A percentile compares a stretch with the other conserved stretches of the same genome.
Evolutionary conservation across 2,329 filamentous ascomycete genomes (phyloP).

Genomic region (Lachnellula hyalina): DNA sequence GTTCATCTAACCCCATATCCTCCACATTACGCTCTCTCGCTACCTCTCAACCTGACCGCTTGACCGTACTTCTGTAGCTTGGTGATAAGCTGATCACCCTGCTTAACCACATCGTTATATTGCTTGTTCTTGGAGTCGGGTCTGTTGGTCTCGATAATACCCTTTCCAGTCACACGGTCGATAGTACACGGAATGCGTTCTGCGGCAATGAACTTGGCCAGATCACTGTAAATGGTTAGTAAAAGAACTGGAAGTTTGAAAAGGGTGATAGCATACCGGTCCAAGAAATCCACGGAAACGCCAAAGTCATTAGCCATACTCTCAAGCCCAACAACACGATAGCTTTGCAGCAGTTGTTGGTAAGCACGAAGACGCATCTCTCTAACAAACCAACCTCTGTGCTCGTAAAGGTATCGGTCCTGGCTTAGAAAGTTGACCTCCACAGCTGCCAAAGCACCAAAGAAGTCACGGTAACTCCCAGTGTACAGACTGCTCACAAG

Average conservation of each 20-base stretch:
- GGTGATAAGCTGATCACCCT: conserved; percentile 95
- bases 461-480: conserved; percentile 92
- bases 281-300: conserved; percentile 91
- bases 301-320: conserved; percentile 98
- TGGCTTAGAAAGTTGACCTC: conserved; percentile 92
- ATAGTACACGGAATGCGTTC: conserved; percentile 95
- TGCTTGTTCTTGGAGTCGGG: conserved; percentile 99
- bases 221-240: conserved; percentile 55
- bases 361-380: conserved; percentile 97
- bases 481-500: conserved; percentile 89
- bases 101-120: conserved; percentile 95
- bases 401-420: conserved; percentile 92
- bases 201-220: conserved; percentile 94
- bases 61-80: conserved; percentile 99
- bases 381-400: conserved; percentile 93
- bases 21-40: conserved; percentile 69
- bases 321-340: conserved; percentile 91
- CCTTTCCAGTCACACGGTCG: conserved; percentile 91
- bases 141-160: conserved; percentile 95
- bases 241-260: conserved; percentile 1
- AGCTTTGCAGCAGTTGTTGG: conserved; percentile 94
- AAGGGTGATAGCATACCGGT: conserved; percentile 58
- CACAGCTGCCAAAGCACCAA: conserved; percentile 79
- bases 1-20: conserved; percentile 1
- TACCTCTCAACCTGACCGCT: conserved; percentile 87